Percentiles rank a stretch among this genome's conserved stretches.
Conservation (phyloP, 164 flowering plant species). For the Dillenia suffruticosa region DNA sequence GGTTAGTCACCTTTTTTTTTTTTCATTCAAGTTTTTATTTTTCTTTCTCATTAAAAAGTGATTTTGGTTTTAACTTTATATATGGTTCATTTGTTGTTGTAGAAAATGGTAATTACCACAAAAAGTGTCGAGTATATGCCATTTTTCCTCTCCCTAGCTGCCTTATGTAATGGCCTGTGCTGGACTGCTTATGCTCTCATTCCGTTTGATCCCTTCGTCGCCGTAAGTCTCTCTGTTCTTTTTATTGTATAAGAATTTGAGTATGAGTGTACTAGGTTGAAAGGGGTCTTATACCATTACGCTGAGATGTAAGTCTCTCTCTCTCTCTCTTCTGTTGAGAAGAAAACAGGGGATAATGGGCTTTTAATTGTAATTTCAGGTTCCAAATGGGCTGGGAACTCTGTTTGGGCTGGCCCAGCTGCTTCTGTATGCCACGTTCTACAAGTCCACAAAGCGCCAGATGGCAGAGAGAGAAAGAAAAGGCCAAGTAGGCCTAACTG, state of each 20-base stretch:
- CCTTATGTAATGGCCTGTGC: constrained; percentile 50
- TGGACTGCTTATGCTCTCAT: constrained; percentile 68
- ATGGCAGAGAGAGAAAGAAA: constrained; percentile 44
- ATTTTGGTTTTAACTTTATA: no score
- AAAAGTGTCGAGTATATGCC: constrained; percentile 86
- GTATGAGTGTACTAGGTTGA: no score
- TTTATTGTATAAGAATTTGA: no score
- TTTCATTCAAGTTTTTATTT: background rate
- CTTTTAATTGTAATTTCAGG: constrained; percentile 24
- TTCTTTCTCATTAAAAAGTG: background rate
- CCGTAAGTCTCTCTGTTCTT: constrained; percentile 19
- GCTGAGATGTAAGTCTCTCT: no score
- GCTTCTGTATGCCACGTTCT: constrained; percentile 55
- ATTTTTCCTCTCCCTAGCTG: constrained; percentile 48
- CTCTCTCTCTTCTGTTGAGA: background rate
- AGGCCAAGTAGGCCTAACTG: constrained; percentile 32
- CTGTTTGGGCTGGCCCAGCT: constrained; percentile 56
- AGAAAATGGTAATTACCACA: constrained; percentile 73
- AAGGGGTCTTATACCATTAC: no score
- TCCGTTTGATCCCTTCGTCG: constrained; percentile 60
- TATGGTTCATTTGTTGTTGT: constrained; percentile 6
- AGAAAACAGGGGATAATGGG: background rate
- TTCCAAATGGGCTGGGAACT: constrained; percentile 65
- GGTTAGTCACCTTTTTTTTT: constrained; percentile 29
- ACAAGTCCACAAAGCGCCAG: constrained; percentile 59